Percentiles rank a stretch among this genome's conserved stretches.
phyloP scores from a whole-genome alignment of 23 red algal genomes.

The Pyropia haitanensis region DNA sequence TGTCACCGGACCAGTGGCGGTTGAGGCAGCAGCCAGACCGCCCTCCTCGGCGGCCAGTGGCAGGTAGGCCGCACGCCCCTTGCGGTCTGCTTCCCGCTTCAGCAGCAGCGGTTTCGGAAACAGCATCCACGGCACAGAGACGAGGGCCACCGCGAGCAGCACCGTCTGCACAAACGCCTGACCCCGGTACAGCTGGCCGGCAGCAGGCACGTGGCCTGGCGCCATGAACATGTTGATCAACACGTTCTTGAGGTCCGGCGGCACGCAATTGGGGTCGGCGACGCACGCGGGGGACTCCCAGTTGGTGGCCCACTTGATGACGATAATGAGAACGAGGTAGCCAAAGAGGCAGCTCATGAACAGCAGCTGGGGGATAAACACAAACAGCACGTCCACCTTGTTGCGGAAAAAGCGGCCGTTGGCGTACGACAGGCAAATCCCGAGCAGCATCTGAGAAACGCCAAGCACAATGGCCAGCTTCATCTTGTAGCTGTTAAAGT shows the following conservation, averaged over 20 bases:
- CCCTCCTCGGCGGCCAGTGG: constrained; percentile 2
- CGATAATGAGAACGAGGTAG: constrained; percentile 77
- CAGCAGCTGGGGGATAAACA: constrained; percentile 93
- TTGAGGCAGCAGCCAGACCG: too few relatives aligned
- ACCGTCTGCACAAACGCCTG: constrained; percentile 72
- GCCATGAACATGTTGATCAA: constrained; percentile 98
- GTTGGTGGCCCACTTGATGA: constrained; percentile 84
- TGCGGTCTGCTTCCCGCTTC: constrained; percentile 25
- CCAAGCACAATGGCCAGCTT: constrained; percentile 88
- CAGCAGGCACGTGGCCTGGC: constrained; percentile 48
- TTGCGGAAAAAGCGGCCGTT: constrained; percentile 68
- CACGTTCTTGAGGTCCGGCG: constrained; percentile 84
- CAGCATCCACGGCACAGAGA: constrained; percentile 93
- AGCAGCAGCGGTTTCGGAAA: constrained; percentile 89
- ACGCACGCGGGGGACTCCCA: constrained; percentile 56
- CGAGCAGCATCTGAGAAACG: constrained; percentile 91
- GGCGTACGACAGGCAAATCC: constrained; percentile 75
- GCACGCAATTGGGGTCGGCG: constrained; percentile 67
- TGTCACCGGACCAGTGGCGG: too few relatives aligned
- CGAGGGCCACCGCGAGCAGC: constrained; percentile 46
- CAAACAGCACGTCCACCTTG: constrained; percentile 80
- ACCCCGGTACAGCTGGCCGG: constrained; percentile 48
- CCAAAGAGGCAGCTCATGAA: constrained; percentile 93
- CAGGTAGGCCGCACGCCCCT: constrained; percentile 35
- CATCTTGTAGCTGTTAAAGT: constrained; percentile 99